phyloP scores from a whole-genome alignment of 805 yeast species.

The Candida odintsovae region DNA sequence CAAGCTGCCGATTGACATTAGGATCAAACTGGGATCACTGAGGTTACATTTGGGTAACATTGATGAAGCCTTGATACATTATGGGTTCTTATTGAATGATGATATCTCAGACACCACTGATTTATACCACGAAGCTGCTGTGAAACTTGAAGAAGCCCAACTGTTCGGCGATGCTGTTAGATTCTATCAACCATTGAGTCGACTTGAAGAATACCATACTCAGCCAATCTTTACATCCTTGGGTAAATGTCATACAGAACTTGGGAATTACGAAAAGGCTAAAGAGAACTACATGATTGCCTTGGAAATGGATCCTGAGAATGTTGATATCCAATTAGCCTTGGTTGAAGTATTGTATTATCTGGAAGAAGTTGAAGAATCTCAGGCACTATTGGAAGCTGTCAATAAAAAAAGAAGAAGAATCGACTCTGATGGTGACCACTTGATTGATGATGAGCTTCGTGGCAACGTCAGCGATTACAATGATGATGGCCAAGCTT shows the following conservation, averaged over 20 bases:
- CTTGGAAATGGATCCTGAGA: slow-evolving; percentile 49
- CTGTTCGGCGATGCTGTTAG: slow-evolving; percentile 70
- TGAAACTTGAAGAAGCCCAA: slow-evolving; percentile 62
- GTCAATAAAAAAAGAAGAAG: slow-evolving; percentile 38
- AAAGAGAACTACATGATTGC: slow-evolving; percentile 51
- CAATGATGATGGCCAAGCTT: slow-evolving; percentile 14
- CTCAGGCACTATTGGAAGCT: slow-evolving; percentile 47
- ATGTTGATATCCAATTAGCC: slow-evolving; percentile 68
- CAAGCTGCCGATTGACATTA: slow-evolving; percentile 76
- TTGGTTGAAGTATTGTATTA: slow-evolving; percentile 78
- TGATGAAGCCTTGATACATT: slow-evolving; percentile 71
- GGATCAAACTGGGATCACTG: slow-evolving; percentile 73
- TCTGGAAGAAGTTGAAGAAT: slow-evolving; percentile 52
- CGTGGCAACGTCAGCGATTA: background rate
- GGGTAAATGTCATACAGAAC: slow-evolving; percentile 73
- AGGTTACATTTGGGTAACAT: slow-evolving; percentile 59
- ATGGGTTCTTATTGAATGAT: slow-evolving; percentile 49
- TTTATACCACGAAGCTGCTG: slow-evolving; percentile 71
- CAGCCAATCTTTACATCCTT: slow-evolving; percentile 45
- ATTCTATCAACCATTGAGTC: slow-evolving; percentile 52
- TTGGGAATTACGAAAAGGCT: slow-evolving; percentile 64
- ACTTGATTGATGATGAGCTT: slow-evolving; percentile 19
- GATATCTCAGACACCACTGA: slow-evolving; percentile 63
- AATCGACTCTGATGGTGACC: slow-evolving; percentile 15
- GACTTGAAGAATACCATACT: slow-evolving; percentile 45